Conservation (phyloP, 805 yeast species). For the Spathaspora girioi region DNA sequence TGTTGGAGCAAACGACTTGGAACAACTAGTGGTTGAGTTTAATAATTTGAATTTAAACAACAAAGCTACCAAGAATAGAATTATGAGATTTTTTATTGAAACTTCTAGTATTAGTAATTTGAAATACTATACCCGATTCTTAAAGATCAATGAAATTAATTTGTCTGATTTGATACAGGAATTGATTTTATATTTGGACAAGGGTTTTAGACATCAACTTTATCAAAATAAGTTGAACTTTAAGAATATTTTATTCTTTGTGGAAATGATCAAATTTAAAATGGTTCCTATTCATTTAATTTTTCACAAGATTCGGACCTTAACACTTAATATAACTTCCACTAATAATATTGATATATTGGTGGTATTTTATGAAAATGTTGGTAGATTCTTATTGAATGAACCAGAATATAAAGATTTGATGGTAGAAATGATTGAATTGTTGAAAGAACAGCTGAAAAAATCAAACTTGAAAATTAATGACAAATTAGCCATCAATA, state of each 20-base stretch:
- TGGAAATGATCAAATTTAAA: conserved; percentile 75
- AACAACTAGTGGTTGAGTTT: conserved; percentile 43
- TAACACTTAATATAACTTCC: conserved; percentile 49
- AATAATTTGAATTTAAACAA: conserved; percentile 56
- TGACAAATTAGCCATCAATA: conserved; percentile 57
- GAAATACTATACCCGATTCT: conserved; percentile 59
- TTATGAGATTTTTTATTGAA: conserved; percentile 53
- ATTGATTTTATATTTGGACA: conserved; percentile 52
- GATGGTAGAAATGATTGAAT: conserved; percentile 60
- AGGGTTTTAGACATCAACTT: conserved; percentile 58
- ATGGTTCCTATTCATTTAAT: conserved; percentile 67
- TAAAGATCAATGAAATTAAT: conserved; percentile 52
- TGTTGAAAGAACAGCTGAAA: conserved; percentile 49
- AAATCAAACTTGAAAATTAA: conserved; percentile 48
- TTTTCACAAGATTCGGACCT: conserved; percentile 66
- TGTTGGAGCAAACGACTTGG: conserved; percentile 48
- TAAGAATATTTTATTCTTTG: conserved; percentile 57
- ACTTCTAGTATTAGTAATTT: conserved; percentile 43
- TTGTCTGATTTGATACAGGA: conserved; percentile 52
- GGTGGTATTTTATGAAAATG: conserved; percentile 64
- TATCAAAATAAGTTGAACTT: conserved; percentile 50
- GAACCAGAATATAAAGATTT: conserved; percentile 52
- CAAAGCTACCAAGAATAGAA: conserved; percentile 65
- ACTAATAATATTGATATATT: conserved; percentile 67
- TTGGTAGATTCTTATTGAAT: conserved; percentile 63